Evolutionary conservation across 441 rosid genomes (phyloP).

Genomic region (Jatropha multifida): DNA sequence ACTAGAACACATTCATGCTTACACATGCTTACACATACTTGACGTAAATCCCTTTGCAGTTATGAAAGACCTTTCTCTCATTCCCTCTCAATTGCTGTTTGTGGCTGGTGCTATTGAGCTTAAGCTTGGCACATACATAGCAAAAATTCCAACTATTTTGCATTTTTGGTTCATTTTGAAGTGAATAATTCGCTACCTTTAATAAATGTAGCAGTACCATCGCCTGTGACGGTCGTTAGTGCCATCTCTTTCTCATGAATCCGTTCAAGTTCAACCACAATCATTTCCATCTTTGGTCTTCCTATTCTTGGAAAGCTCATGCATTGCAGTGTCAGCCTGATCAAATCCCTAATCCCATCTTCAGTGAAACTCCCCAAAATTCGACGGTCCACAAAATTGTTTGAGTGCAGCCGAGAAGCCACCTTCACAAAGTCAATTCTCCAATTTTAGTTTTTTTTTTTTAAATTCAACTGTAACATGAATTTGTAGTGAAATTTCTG

Average conservation of each 20-base stretch:
- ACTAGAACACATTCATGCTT: conserved; percentile 21
- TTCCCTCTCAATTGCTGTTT: not conserved
- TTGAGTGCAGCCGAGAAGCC: conserved; percentile 27
- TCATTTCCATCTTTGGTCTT: conserved; percentile 48
- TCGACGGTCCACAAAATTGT: conserved; percentile 43
- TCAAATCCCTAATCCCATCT: conserved; percentile 44
- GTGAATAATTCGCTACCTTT: conserved; percentile 57
- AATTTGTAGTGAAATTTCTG: not conserved
- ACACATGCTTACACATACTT: not conserved
- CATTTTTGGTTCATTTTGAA: conserved; percentile 12
- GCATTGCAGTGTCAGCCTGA: conserved; percentile 47
- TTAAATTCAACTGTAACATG: not conserved
- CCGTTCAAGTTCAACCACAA: conserved; percentile 47
- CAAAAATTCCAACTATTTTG: conserved; percentile 12
- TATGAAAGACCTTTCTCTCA: not conserved
- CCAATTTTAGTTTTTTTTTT: not conserved
- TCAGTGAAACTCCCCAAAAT: conserved; percentile 44
- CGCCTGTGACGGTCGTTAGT: conserved; percentile 52
- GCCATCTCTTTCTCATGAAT: conserved; percentile 50
- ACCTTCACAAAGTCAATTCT: conserved; percentile 35
- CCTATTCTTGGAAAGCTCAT: conserved; percentile 39
- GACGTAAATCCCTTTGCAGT: conserved; percentile 11
- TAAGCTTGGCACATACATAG: conserved; percentile 22
- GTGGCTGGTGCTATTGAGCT: conserved; percentile 14
- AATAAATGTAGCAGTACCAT: conserved; percentile 42